Conservation (phyloP, 441 rosid species). For the Erodium texanum region DNA sequence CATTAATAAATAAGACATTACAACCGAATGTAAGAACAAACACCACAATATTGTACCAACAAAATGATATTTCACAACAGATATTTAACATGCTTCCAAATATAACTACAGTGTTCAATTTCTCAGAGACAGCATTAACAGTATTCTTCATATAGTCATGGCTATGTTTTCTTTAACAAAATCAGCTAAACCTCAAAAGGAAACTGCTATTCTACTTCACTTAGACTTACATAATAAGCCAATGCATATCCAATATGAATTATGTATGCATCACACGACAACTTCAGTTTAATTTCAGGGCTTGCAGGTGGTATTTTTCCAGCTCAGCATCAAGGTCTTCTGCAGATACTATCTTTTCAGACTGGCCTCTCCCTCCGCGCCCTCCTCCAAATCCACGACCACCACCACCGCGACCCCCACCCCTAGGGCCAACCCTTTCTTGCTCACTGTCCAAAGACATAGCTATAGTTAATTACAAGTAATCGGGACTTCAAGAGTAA, state of each 20-base stretch:
- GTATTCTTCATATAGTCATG: not conserved
- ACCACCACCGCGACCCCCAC: not conserved
- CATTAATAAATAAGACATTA: too few relatives aligned
- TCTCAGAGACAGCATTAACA: not conserved
- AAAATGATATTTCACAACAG: not conserved
- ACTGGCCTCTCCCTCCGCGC: not conserved
- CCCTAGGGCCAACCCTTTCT: not conserved
- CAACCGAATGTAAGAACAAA: not conserved
- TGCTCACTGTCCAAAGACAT: constrained; percentile 3
- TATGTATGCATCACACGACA: not conserved
- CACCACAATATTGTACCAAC: not conserved
- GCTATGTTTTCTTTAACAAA: too few relatives aligned
- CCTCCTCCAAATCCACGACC: constrained; percentile 1
- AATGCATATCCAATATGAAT: not conserved
- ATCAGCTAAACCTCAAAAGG: not conserved
- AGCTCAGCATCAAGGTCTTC: constrained; percentile 21
- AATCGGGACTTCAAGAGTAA: not conserved
- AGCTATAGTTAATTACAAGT: not conserved
- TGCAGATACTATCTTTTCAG: constrained; percentile 15
- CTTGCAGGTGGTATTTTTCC: constrained; percentile 19
- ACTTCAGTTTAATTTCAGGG: constrained; percentile 15
- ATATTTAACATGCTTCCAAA: not conserved
- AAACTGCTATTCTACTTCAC: not conserved
- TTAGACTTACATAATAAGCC: too few relatives aligned
- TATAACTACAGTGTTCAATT: not conserved